These are phyloP conservation scores for Obelidium mucronatum DNA, from an alignment of 192 early-diverging fungal species.

Conservation along the genomic window DNA sequence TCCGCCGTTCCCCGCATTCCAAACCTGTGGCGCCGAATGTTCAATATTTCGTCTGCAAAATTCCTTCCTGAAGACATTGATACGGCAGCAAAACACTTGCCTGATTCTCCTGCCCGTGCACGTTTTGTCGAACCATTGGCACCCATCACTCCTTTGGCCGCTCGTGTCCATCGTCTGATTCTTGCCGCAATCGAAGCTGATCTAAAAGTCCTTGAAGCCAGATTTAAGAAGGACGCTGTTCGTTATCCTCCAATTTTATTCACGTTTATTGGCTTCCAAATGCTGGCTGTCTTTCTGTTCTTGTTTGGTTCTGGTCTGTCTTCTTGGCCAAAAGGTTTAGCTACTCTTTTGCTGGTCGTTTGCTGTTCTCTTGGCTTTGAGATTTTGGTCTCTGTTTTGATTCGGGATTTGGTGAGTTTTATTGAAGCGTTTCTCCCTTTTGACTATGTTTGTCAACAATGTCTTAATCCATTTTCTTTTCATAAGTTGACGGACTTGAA, in stretches of 20 bases:
- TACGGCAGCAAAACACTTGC: not conserved
- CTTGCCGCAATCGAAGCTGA: constrained; percentile 33
- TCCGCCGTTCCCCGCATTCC: constrained; percentile 16
- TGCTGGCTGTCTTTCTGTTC: constrained; percentile 27
- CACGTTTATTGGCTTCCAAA: constrained; percentile 27
- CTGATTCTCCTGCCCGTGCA: constrained; percentile 6
- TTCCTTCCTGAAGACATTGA: constrained; percentile 32
- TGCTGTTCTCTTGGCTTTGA: constrained; percentile 4
- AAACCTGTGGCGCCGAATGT: constrained; percentile 27
- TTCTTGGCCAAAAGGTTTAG: constrained; percentile 14
- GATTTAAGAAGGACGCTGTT: constrained; percentile 28
- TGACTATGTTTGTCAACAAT: too few relatives aligned
- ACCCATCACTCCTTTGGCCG: constrained; percentile 11
- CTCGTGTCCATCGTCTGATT: constrained; percentile 31
- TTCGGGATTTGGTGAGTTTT: constrained; percentile 20
- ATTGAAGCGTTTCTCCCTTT: too few relatives aligned
- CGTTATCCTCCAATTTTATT: constrained; percentile 22
- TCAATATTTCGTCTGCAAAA: constrained; percentile 17
- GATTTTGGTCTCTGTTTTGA: constrained; percentile 10
- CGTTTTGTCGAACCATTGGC: constrained; percentile 19
- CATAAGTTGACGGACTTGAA: constrained; percentile 29
- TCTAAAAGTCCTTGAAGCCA: constrained; percentile 27
- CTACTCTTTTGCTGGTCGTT: constrained; percentile 3
- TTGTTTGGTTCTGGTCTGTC: constrained; percentile 13
- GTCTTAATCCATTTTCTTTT: not conserved